Base-by-base conservation (phyloP, 148 eudicot genomes). In the Rhododendron ferrugineum region DNA sequence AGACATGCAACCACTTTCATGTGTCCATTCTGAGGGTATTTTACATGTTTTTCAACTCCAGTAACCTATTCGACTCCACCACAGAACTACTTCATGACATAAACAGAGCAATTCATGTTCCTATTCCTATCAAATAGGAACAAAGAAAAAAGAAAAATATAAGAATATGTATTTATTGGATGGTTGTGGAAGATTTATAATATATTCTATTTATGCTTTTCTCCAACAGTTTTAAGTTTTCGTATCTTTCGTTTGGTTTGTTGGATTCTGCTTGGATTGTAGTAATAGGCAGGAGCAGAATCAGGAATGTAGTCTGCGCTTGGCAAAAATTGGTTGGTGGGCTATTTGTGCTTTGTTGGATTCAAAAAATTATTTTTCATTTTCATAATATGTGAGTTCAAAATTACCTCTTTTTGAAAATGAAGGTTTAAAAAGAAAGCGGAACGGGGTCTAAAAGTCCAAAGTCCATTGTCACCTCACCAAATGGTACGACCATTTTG, bases 1-100 rank as follows among this genome's bases (percentile, higher is more conserved):
- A 79, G 16, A 4, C 90, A 34, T 81, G 82, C 84, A 92, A 85
- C 60, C 81, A 60, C 30, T 70, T 89, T 15, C 92, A 90, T 76
- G 66, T 90, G n/a, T 78, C 79, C 28, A 85, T 87, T 36, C 40
- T 90, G 13, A 92, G 87, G 36, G 88, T 86, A 4, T 92, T 89
- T 80, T 86, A 89, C 32, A 92, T 92, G 93, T 89, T 92, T n/a
- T 92, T 83, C 85, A 85, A 90, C 79, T 85, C 91, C 0, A 34
- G 47, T 22, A 90, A 90, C 72, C 36, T 81, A 23, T 90, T 84
- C 44, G 91, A 92, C 73, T 80, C 88, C 4, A 79, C 84, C 2
- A 79, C 89, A 0, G 88, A 85, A 0, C 66, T 92, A 22, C 70
- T 87, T 32, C 73, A 82, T 28, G 93, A 90, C 64, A 90, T 92